These are phyloP conservation scores for Fragosphaeria purpurea DNA, from an alignment of 2,329 filamentous ascomycete genomes.

Conservation along the genomic window DNA sequence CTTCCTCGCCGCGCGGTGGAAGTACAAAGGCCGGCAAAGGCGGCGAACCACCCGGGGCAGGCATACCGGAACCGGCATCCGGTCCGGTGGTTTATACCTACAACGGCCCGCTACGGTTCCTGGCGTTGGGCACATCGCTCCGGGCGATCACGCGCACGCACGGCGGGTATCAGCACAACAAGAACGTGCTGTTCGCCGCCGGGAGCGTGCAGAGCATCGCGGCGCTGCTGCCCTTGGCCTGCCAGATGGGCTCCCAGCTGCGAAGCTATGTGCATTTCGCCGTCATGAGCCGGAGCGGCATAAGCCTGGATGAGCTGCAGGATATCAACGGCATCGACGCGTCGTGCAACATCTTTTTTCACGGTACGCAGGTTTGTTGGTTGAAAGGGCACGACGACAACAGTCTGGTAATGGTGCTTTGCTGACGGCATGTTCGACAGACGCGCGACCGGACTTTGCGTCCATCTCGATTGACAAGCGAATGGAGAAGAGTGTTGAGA, in stretches of 20 bases:
- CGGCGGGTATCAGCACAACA: slow-evolving; percentile 43
- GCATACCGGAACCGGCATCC: not conserved
- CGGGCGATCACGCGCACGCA: slow-evolving; percentile 45
- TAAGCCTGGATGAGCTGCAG: slow-evolving; percentile 59
- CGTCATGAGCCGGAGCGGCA: slow-evolving; percentile 62
- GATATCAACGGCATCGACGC: slow-evolving; percentile 70
- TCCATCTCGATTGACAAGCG: slow-evolving; percentile 59
- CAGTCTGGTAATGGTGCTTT: no score
- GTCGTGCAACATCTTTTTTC: slow-evolving; percentile 54
- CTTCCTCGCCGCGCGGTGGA: not conserved
- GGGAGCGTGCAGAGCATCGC: slow-evolving; percentile 65
- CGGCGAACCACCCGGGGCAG: no score
- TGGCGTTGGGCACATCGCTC: slow-evolving; percentile 52
- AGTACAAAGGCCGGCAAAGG: no score
- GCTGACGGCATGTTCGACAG: slow-evolving; percentile 23
- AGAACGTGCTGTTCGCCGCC: slow-evolving; percentile 70
- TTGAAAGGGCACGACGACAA: not conserved
- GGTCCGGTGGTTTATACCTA: slow-evolving; percentile 33
- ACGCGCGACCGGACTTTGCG: slow-evolving; percentile 70
- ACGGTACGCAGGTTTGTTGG: slow-evolving; percentile 31
- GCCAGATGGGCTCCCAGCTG: slow-evolving; percentile 65
- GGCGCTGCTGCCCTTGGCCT: slow-evolving; percentile 69
- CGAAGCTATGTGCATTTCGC: slow-evolving; percentile 73
- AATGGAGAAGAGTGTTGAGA: slow-evolving; percentile 52
- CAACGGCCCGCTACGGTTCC: slow-evolving; percentile 61